Evolutionary conservation across 1,284 basidiomycete species (phyloP).

Genomic region (Agaricales sp.): DNA sequence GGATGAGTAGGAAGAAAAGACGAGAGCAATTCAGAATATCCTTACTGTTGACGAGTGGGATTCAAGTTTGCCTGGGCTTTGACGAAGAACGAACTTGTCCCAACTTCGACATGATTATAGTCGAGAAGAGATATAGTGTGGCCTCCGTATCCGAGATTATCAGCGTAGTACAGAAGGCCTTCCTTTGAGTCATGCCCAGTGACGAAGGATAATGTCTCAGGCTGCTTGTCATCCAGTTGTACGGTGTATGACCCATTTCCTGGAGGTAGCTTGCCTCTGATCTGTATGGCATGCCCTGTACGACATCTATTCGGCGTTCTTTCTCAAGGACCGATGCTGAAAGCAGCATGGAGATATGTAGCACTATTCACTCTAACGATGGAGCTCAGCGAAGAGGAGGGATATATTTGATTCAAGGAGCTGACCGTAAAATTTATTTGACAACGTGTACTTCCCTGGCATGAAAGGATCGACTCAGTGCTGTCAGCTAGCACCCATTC

Average conservation of each 20-base stretch:
- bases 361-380: constrained; percentile 13
- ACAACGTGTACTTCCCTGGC: constrained; percentile 14
- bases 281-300: not conserved
- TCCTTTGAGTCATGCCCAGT: constrained; percentile 3
- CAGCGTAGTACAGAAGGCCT: constrained; percentile 14
- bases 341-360: not conserved
- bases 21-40: no score
- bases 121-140: constrained; percentile 13
- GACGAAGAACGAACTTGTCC: not conserved
- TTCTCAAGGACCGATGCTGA: not conserved
- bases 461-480: constrained; percentile 14
- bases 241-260: constrained; percentile 15
- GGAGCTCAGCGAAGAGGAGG: not conserved
- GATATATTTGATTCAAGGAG: not conserved
- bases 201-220: constrained; percentile 10
- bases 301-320: not conserved
- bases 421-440: constrained; percentile 21
- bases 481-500: constrained; percentile 7
- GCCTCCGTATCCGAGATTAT: constrained; percentile 13
- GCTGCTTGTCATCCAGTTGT: constrained; percentile 11
- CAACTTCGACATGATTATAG: not conserved
- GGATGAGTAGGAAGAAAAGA: no score
- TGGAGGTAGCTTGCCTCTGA: constrained; percentile 1
- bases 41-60: no score
- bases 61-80: not conserved